phyloP scores from a whole-genome alignment of 2,329 filamentous ascomycete species.

The Penicillium sp. region DNA sequence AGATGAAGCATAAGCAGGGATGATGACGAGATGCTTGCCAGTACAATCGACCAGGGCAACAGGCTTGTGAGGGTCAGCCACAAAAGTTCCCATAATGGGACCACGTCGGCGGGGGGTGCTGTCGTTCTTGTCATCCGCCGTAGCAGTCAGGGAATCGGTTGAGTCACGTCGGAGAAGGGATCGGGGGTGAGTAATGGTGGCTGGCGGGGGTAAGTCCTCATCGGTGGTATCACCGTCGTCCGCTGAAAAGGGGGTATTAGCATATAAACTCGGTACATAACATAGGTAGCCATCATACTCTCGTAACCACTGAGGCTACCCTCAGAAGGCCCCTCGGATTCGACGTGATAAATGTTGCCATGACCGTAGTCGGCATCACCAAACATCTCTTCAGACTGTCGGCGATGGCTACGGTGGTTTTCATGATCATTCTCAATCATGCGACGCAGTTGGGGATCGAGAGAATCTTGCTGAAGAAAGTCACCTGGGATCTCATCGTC shows the following conservation, averaged over 20 bases:
- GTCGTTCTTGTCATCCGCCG: conserved; percentile 42
- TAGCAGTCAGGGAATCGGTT: conserved; percentile 48
- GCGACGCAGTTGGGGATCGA: conserved; percentile 73
- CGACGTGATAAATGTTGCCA: conserved; percentile 49
- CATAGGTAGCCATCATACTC: conserved; percentile 52
- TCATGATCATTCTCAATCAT: conserved; percentile 71
- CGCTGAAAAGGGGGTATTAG: conserved; percentile 54
- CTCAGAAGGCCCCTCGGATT: conserved; percentile 43
- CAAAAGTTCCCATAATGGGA: conserved; percentile 53
- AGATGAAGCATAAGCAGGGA: conserved; percentile 51
- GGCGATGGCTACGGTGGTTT: conserved; percentile 30
- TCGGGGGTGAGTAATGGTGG: conserved; percentile 52
- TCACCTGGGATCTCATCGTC: conserved; percentile 75
- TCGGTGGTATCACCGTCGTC: conserved; percentile 66
- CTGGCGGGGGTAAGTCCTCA: conserved; percentile 57
- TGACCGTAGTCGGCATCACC: conserved; percentile 45
- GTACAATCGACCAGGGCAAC: conserved; percentile 53
- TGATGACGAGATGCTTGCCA: conserved; percentile 54
- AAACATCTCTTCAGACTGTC: conserved; percentile 44
- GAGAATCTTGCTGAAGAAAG: conserved; percentile 73
- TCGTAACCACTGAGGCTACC: conserved; percentile 60
- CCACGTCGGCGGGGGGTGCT: conserved; percentile 46
- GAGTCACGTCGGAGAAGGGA: conserved; percentile 57
- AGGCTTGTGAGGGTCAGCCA: conserved; percentile 53
- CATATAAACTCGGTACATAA: conserved; percentile 32